These are phyloP conservation scores for Sonneratia alba DNA, from an alignment of 345 rosid genomes.

Conservation along the genomic window DNA sequence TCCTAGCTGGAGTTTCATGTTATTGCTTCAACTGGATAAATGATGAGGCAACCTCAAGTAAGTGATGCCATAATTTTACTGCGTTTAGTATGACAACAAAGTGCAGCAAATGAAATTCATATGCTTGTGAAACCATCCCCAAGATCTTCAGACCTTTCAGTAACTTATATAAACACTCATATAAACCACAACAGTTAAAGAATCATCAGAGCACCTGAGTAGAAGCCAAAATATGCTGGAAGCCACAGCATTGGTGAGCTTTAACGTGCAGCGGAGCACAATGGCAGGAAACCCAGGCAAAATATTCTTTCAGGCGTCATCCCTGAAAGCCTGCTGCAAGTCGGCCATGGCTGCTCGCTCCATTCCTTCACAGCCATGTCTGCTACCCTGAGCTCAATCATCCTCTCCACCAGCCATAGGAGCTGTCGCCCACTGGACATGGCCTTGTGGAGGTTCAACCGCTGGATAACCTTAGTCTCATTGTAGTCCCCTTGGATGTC, in stretches of 20 bases:
- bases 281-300: constrained; percentile 58
- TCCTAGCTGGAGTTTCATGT: not conserved
- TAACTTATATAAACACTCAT: not conserved
- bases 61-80: not conserved
- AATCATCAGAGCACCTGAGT: constrained; percentile 31
- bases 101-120: not conserved
- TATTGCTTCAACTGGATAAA: not conserved
- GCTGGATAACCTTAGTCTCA: constrained; percentile 67
- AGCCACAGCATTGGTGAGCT: constrained; percentile 56
- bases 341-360: constrained; percentile 63
- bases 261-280: constrained; percentile 43
- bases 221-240: constrained; percentile 46
- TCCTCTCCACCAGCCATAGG: constrained; percentile 65
- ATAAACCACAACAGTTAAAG: not conserved
- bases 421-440: constrained; percentile 51
- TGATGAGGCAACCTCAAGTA: not conserved
- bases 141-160: not conserved
- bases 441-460: constrained; percentile 56
- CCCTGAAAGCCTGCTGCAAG: constrained; percentile 51
- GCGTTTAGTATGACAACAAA: not conserved
- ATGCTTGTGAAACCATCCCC: not conserved
- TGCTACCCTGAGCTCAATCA: constrained; percentile 63
- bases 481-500: constrained; percentile 54
- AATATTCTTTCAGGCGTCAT: constrained; percentile 59
- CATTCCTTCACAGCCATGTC: constrained; percentile 54